Conservation (phyloP, 306 rosid species). For the Trifolium dubium region DNA sequence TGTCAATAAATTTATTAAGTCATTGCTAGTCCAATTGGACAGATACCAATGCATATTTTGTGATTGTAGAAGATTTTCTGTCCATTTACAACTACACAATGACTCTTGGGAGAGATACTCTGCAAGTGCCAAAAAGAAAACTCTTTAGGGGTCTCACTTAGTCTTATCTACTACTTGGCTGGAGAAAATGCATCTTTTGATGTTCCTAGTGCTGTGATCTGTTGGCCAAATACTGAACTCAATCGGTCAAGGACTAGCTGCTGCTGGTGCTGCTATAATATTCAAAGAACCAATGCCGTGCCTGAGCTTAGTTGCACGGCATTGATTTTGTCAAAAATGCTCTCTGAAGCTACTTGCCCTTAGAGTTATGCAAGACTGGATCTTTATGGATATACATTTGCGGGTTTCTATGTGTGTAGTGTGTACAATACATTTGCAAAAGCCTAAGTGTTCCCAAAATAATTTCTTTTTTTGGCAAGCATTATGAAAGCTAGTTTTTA, state of each 20-base stretch:
- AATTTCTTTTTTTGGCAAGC: slow-evolving; percentile 13
- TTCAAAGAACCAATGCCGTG: slow-evolving; percentile 9
- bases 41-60: slow-evolving; percentile 15
- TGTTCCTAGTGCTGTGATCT: slow-evolving; percentile 38
- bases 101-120: slow-evolving; percentile 30
- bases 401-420: not conserved
- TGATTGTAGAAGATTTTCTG: slow-evolving; percentile 29
- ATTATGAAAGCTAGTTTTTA: slow-evolving; percentile 30
- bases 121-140: slow-evolving; percentile 32
- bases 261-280: not conserved
- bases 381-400: slow-evolving; percentile 11
- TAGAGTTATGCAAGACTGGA: slow-evolving; percentile 4
- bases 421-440: slow-evolving; percentile 10
- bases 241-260: slow-evolving; percentile 27
- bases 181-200: slow-evolving; percentile 32
- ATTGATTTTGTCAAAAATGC: slow-evolving; percentile 3
- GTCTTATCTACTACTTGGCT: slow-evolving; percentile 33
- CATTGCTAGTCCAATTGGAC: slow-evolving; percentile 31
- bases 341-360: slow-evolving; percentile 19
- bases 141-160: slow-evolving; percentile 27
- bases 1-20: not conserved
- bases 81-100: slow-evolving; percentile 41
- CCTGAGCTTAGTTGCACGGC: slow-evolving; percentile 1
- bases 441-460: slow-evolving; percentile 9
- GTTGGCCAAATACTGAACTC: slow-evolving; percentile 38